Base-by-base conservation (phyloP, 2,329 filamentous ascomycete species). In the Xylaria arbuscula region DNA sequence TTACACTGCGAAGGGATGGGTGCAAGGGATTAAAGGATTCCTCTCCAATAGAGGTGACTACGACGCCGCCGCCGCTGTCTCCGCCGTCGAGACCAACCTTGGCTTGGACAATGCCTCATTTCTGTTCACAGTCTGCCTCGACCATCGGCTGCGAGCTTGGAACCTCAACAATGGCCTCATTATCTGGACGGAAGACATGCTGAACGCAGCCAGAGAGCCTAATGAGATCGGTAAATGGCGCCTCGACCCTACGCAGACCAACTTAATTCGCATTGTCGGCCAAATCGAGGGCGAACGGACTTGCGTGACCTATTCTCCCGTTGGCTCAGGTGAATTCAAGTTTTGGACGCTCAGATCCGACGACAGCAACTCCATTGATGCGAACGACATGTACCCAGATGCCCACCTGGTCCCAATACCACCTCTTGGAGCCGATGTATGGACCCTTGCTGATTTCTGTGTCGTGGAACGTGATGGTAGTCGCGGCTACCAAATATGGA, bases 71-170 rank as follows among this genome's bases (percentile, higher is more conserved):
- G 86, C 92, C 2, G 89, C 90, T 3, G 89, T 89, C 0, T 90
- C 91, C 4, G 86, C 88, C 71, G 80, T 88, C 78, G 78, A 87
- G 60, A 84, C 86, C 11, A 79, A 82, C 34, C 79, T 88, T 68
- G 86, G 85, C 3, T 78, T 86, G 22, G 81, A 86, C 9, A 79
- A 83, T 58, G 80, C 80, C 6, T 80, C 84, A 1, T 90, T 88
- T 72, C 83, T 88, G 1, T 93, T 97, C 74, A 94, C 94, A 0
- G 89, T 97, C 57, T 96, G 92, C 71, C 84, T 99, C 68, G 94
- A 99, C 74, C 94, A 99, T 78, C 91, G 90, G 11, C 83, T 99
- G 77, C 90, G 94, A 75, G 90, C 96, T 47, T 98, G 96, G 95
- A 96, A 97, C 76, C 84, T 95, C 38, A 84, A 88, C n/a, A 92